Evolutionary conservation across 345 rosid genomes (phyloP), one percentile per base, ranked within the genome.

Genomic region (Syzygium aromaticum): DNA sequence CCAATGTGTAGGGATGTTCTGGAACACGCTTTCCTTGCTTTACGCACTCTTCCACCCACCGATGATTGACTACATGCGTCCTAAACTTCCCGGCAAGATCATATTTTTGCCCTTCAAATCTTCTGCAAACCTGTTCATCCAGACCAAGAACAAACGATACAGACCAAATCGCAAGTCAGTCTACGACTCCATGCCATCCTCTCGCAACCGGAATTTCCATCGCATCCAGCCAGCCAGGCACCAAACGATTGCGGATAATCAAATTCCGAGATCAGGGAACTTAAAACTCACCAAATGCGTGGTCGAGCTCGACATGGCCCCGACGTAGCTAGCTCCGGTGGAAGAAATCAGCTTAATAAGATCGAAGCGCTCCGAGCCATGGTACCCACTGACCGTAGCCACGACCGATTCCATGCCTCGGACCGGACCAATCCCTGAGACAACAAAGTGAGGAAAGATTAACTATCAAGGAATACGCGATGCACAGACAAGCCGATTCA

Each of bases 351-450:
- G 94, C 92, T 94, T 95, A 88, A 98, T 98, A 88, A 98, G 98
- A 73, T 94, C 92, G 89, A 96, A 95, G 59, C 98, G 93, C 87
- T 93, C 97, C 21, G 92, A 85, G 8, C 98, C 99, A 23, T 93
- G 94, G 92, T 96, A 98, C 3, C 99, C 99, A 84, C 97, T 96
- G 7, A 96, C 98, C 1, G 99, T 93, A n/a, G 97, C 99, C 17
- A 98, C 94, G 88, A 98, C 98, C 11, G 94, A 89, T 46, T 95
- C 97, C 99, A 98, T 96, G 52, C 94, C 96, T 90, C 82, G 84
- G 86, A 90, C 86, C 17, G 87, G 86, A 84, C 80, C 10, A 89
- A 52, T 88, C 86, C 85, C 51, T 63, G 40, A 19, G 43, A 52
- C 86, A 59, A 25, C 54, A 27, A 28, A 86, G 38, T 14, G 22